Evolutionary conservation across 2,329 filamentous ascomycete genomes (phyloP).

Genomic region (Diaporthe capsici): DNA sequence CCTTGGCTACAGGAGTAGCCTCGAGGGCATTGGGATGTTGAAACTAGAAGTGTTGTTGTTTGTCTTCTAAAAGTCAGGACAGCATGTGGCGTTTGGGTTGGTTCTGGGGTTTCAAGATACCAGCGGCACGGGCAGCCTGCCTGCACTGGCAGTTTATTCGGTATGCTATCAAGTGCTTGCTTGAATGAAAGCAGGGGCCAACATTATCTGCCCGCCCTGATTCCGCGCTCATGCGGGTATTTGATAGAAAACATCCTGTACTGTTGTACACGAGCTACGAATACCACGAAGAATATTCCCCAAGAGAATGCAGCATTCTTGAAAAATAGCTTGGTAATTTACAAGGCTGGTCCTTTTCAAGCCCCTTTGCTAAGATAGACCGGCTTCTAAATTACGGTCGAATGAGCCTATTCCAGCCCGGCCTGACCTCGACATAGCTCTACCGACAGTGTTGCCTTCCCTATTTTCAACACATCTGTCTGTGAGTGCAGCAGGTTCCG

Average conservation of each 20-base stretch:
- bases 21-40: background rate
- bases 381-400: background rate
- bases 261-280: slow-evolving; percentile 33
- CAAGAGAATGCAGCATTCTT: background rate
- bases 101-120: slow-evolving; percentile 36
- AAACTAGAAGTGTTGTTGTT: background rate
- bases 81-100: slow-evolving; percentile 28
- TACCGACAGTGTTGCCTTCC: background rate
- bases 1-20: background rate
- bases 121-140: slow-evolving; percentile 15
- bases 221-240: background rate
- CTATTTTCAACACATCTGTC: background rate
- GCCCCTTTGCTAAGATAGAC: background rate
- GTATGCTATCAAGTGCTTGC: background rate
- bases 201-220: background rate
- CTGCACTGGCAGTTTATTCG: slow-evolving; percentile 14
- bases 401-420: background rate
- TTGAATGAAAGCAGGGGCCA: background rate
- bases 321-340: background rate
- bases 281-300: slow-evolving; percentile 8
- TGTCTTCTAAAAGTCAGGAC: slow-evolving; percentile 25
- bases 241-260: background rate
- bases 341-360: background rate
- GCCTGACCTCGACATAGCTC: background rate
- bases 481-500: background rate